Evolutionary conservation across 2,329 filamentous ascomycete genomes (phyloP), one percentile per base, ranked within the genome.

Genomic region (Pezicula radicicola): DNA sequence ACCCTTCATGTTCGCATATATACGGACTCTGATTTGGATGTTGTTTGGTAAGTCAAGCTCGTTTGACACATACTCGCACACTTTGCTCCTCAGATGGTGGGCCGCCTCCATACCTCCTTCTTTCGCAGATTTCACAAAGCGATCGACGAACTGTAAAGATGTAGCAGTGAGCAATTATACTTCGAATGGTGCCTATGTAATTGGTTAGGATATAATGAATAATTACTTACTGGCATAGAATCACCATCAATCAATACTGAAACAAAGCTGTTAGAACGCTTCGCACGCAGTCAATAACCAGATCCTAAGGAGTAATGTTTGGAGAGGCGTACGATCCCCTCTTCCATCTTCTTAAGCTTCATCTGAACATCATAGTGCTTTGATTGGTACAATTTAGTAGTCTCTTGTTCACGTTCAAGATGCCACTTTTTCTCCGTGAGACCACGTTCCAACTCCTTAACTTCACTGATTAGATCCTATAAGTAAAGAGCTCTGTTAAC

Each of bases 171-270:
- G 19, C 19, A 19, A 19, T 19, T 19, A 19, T 19, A 19, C 19
- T 19, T 19, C 3, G 19, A 19, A 37, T 15, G 13, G 9, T 42
- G 30, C 33, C 9, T 30, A 49, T 27, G 16, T 51, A 9, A 7
- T 13, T 4, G 8, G n/a, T 28, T 21, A 42, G 18, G 25, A 19
- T 19, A 19, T 19, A 19, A 19, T 19, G 3, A 19, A 50, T 21
- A 10, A 15, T 2, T n/a, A 53, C 62, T 51, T 61, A 71, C 70
- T 50, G 62, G 63, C 68, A 71, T 71, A 49, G 63, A 65, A 50
- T 72, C 70, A 4, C 70, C 70, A 54, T 72, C 70, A 50, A 72
- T 63, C 15, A 73, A 50, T 40, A 71, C 68, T 9, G 63, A 65
- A 49, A 64, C 65, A 58, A 66, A 71, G 52, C 44, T 54, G 16